Conservation (phyloP, 2,329 filamentous ascomycete genomes). For the Arachnomyces sp. region DNA sequence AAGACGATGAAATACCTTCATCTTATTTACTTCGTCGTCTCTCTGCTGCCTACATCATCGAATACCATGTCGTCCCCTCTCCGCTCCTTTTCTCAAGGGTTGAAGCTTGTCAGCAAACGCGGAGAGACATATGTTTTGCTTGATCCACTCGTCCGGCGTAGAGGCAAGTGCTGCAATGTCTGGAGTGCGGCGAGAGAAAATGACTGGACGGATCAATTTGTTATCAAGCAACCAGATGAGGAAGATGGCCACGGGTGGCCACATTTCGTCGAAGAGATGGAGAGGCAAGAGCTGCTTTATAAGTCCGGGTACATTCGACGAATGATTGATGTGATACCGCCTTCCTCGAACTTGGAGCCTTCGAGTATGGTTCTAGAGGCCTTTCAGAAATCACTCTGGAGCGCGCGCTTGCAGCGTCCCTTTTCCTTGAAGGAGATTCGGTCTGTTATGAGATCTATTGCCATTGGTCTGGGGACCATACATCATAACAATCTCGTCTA, state of each 20-base stretch:
- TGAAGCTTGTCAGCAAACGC: constrained; percentile 2
- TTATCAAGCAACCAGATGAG: constrained; percentile 4
- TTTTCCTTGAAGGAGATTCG: constrained; percentile 5
- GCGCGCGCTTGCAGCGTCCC: constrained; percentile 1
- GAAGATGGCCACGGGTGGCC: constrained; percentile 5
- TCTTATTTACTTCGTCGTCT: too few relatives aligned
- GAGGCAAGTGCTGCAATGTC: constrained; percentile 2
- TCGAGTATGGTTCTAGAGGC: constrained; percentile 4
- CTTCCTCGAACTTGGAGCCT: background rate
- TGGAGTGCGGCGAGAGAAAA: background rate
- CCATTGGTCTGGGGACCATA: constrained; percentile 6
- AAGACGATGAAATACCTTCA: too few relatives aligned
- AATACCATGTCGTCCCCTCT: too few relatives aligned
- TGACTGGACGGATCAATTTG: constrained; percentile 1
- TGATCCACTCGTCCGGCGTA: constrained; percentile 3
- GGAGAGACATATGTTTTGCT: constrained; percentile 2
- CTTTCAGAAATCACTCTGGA: constrained; percentile 4
- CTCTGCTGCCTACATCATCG: too few relatives aligned
- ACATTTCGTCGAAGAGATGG: background rate
- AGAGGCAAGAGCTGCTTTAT: constrained; percentile 3
- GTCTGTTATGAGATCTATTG: constrained; percentile 5
- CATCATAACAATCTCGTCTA: constrained; percentile 1
- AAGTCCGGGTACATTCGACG: constrained; percentile 3
- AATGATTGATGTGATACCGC: constrained; percentile 6
- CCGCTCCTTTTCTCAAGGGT: background rate